phyloP scores from a whole-genome alignment of 1,284 basidiomycete species.

The Apiotrichum domesticum region DNA sequence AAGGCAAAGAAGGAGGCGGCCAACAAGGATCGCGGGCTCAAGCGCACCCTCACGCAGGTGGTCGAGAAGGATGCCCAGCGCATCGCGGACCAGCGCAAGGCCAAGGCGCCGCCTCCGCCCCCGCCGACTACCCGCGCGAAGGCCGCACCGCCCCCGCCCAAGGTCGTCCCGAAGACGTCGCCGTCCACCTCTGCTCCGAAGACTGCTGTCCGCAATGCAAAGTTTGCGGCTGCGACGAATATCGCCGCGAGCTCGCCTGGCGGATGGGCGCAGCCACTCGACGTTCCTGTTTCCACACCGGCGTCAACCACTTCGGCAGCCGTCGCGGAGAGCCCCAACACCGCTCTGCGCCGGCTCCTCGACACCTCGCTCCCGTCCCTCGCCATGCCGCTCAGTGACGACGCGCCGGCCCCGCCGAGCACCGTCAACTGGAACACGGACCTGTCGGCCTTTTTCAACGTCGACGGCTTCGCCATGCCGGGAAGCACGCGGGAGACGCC shows the following conservation, averaged over 20 bases:
- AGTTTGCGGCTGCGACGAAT: conserved; percentile 9
- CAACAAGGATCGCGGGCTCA: conserved; percentile 18
- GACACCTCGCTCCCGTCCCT: conserved; percentile 22
- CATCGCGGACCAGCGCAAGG: conserved; percentile 21
- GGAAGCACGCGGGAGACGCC: neutral
- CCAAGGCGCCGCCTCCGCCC: neutral
- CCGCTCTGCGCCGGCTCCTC: conserved; percentile 16
- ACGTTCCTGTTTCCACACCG: neutral
- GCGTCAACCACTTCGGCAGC: neutral
- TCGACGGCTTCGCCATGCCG: conserved; percentile 32
- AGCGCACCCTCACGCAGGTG: conserved; percentile 35
- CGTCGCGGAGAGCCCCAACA: conserved; percentile 11
- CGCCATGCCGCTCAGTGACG: conserved; percentile 41
- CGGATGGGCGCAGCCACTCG: conserved; percentile 17
- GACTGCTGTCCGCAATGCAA: conserved; percentile 16
- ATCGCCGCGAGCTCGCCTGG: conserved; percentile 28
- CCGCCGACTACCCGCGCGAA: neutral
- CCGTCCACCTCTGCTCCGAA: conserved; percentile 18
- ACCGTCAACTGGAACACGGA: conserved; percentile 24
- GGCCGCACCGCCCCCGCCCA: conserved; percentile 5
- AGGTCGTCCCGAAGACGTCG: conserved; percentile 28
- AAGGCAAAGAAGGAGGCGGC: conserved; percentile 8
- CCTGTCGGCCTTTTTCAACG: conserved; percentile 37
- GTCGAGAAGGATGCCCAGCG: conserved; percentile 39
- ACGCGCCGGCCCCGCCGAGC: conserved; percentile 11